phyloP scores from a whole-genome alignment of 495 filamentous ascomycete genomes.

The Aspergillus incahuasiensis region DNA sequence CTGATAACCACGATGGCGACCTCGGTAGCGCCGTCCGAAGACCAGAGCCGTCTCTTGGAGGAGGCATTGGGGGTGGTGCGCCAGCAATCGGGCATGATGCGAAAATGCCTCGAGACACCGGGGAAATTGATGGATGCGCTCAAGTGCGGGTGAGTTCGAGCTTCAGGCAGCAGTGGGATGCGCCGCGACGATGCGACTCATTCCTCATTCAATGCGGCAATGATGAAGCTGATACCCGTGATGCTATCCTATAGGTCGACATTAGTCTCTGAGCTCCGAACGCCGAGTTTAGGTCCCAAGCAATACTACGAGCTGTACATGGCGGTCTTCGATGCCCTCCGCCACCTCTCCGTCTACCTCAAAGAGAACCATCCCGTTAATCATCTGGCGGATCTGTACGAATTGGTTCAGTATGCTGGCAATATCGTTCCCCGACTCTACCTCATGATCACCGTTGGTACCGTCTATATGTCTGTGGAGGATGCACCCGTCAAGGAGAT shows the following conservation, averaged over 20 bases:
- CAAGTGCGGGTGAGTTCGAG: slow-evolving; percentile 80
- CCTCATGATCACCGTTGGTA: slow-evolving; percentile 98
- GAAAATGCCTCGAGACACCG: slow-evolving; percentile 92
- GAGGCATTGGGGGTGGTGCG: slow-evolving; percentile 94
- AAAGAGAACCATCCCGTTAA: slow-evolving; percentile 97
- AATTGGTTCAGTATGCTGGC: slow-evolving; percentile 97
- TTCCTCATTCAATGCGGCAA: background rate
- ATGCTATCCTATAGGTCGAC: slow-evolving; percentile 65
- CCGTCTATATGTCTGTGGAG: slow-evolving; percentile 97
- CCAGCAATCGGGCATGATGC: slow-evolving; percentile 94
- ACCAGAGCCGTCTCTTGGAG: slow-evolving; percentile 90
- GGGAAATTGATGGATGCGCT: slow-evolving; percentile 99
- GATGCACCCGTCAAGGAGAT: slow-evolving; percentile 99
- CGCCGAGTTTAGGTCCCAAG: slow-evolving; percentile 90
- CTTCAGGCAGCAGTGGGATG: slow-evolving; percentile 33
- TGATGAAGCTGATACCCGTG: background rate
- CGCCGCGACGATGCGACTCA: background rate
- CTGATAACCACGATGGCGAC: slow-evolving; percentile 44
- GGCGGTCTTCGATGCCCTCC: slow-evolving; percentile 95
- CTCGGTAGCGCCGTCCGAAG: slow-evolving; percentile 69
- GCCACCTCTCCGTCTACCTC: slow-evolving; percentile 92
- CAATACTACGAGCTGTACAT: slow-evolving; percentile 99
- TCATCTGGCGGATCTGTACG: slow-evolving; percentile 96
- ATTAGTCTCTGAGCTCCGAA: slow-evolving; percentile 93
- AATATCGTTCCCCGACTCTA: slow-evolving; percentile 97